A percentile compares a stretch with the other conserved stretches of the same genome.
Conservation (phyloP, 352 stramenopile species). For the Pilasporangium apinafurcum region DNA sequence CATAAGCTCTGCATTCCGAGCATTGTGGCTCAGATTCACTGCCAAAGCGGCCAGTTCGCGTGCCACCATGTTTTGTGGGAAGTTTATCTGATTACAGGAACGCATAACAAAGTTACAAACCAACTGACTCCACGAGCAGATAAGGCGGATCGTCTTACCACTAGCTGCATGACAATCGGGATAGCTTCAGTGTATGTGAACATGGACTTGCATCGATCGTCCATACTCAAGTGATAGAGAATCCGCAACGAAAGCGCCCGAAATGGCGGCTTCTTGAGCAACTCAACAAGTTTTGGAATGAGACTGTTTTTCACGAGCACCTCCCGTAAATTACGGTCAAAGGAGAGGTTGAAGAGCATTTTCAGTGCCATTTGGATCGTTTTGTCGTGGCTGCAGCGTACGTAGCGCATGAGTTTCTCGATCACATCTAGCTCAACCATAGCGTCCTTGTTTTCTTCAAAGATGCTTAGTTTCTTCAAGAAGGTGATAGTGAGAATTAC, state of each 20-base stretch:
- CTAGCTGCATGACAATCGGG: conserved; percentile 90
- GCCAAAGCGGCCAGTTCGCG: conserved; percentile 92
- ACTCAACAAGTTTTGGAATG: conserved; percentile 89
- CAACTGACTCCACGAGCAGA: not conserved
- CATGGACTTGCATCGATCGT: conserved; percentile 93
- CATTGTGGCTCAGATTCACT: conserved; percentile 93
- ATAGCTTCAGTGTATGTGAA: conserved; percentile 94
- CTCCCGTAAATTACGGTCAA: conserved; percentile 83
- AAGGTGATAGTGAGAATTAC: conserved; percentile 89
- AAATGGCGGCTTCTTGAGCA: conserved; percentile 91
- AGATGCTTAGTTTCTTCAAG: conserved; percentile 93
- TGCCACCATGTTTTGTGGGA: conserved; percentile 87
- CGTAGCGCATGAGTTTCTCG: conserved; percentile 73
- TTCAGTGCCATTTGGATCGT: conserved; percentile 81
- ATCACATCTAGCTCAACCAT: conserved; percentile 83
- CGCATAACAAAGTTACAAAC: not conserved
- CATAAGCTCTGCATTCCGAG: conserved; percentile 89
- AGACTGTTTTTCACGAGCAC: conserved; percentile 85
- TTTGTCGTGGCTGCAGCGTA: conserved; percentile 82
- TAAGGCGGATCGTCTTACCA: conserved; percentile 22
- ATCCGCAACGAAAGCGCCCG: conserved; percentile 83
- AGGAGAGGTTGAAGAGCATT: conserved; percentile 94
- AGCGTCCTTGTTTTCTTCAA: conserved; percentile 93
- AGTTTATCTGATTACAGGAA: conserved; percentile 66
- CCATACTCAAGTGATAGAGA: conserved; percentile 94